Evolutionary conservation across 139 green algal species (phyloP).

Genomic region (Deuterostichococcus epilithicus): DNA sequence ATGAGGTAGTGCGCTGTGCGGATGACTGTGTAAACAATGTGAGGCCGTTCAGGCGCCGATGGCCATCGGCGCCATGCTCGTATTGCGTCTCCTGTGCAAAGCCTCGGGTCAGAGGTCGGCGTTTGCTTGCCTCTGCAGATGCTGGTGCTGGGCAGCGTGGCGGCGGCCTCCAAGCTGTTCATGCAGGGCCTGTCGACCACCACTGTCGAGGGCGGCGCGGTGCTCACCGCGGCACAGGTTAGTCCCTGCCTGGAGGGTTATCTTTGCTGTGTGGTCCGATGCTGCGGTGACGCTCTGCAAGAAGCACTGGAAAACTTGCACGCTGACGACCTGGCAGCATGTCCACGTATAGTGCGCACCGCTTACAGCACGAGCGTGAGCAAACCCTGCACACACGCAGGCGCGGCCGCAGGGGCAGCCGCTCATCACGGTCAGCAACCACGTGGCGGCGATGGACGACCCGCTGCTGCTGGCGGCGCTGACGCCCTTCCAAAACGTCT

Average conservation of each 20-base stretch:
- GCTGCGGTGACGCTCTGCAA: conserved; percentile 40
- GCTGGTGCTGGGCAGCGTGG: conserved; percentile 23
- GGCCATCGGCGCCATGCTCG: background rate
- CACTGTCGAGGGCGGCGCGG: background rate
- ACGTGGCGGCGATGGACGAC: conserved; percentile 85
- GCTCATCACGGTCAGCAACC: conserved; percentile 86
- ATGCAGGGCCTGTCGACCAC: conserved; percentile 10
- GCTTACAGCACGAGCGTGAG: no score
- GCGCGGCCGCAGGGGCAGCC: conserved; percentile 26
- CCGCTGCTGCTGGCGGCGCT: conserved; percentile 72
- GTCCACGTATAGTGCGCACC: no score
- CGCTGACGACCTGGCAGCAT: background rate
- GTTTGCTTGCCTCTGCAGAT: conserved; percentile 7
- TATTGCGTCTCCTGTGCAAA: background rate
- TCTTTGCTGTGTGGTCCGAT: conserved; percentile 26
- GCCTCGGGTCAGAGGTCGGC: background rate
- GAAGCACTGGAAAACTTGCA: conserved; percentile 39
- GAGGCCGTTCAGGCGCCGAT: background rate
- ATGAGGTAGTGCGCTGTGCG: background rate
- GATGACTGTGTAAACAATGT: no score
- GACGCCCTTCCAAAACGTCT: conserved; percentile 50
- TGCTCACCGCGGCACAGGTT: conserved; percentile 14
- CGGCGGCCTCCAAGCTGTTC: conserved; percentile 23
- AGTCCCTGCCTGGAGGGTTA: conserved; percentile 24
- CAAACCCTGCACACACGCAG: no score